Evolutionary conservation across 768 basidiomycete species (phyloP).

Genomic region (Mycena belliarum): DNA sequence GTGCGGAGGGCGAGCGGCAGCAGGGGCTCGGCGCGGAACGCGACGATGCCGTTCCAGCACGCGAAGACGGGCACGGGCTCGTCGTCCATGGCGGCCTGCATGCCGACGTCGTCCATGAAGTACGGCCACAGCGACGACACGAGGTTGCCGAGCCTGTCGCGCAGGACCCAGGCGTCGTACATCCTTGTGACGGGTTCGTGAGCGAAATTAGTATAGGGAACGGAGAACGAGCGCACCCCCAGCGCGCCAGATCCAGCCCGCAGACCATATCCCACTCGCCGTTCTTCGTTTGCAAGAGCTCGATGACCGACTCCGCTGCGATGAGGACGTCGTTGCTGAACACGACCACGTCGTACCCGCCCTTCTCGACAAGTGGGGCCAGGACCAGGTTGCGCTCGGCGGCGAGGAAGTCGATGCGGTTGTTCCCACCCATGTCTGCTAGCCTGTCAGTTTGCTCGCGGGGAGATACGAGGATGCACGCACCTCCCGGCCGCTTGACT

Average conservation of each 20-base stretch:
- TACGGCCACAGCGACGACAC: constrained; percentile 40
- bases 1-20: constrained; percentile 39
- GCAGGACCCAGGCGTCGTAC: constrained; percentile 40
- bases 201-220: background rate
- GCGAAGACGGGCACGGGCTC: constrained; percentile 44
- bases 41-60: constrained; percentile 49
- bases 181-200: constrained; percentile 21
- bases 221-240: constrained; percentile 19
- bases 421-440: constrained; percentile 25
- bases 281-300: constrained; percentile 38
- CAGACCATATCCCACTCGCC: constrained; percentile 46
- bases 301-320: constrained; percentile 40
- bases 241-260: constrained; percentile 40
- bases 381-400: constrained; percentile 41
- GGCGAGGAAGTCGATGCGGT: constrained; percentile 38
- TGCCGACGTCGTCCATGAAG: constrained; percentile 39
- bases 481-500: constrained; percentile 23
- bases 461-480: background rate
- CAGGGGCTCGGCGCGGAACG: constrained; percentile 41
- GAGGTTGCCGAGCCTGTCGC: constrained; percentile 35
- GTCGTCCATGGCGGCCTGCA: constrained; percentile 35
- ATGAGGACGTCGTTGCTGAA: constrained; percentile 46
- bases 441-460: background rate
- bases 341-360: constrained; percentile 40
- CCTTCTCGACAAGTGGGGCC: constrained; percentile 37